Evolutionary conservation across 139 green algal species (phyloP), one percentile per base, ranked within the genome.

Genomic region (Tetradesmus obliquus): DNA sequence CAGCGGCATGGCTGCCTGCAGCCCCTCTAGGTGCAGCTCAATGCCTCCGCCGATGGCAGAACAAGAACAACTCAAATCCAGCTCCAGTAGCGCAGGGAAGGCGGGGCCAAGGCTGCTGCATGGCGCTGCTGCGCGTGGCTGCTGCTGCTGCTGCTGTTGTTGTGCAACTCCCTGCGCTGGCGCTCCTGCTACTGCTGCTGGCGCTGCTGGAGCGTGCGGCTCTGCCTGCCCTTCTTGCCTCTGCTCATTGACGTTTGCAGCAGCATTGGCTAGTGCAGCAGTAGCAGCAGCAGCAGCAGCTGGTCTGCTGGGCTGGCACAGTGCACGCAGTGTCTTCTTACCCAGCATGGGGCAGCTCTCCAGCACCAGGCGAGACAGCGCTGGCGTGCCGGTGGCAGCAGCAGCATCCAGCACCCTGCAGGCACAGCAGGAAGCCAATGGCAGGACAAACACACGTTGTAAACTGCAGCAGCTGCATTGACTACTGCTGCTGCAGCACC

Each of bases 271-370:
- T 82, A 62, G 57, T 74, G 82, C 10, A 15, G 53, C 55, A 60
- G 84, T 3, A 60, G 84, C 55, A 60, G 84, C 20, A 60, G 84
- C 3, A 81, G 60, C 53, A 71, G 54, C 54, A 15, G 53, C 3
- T 8, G 54, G 15, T 76, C 66, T 76, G 66, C 66, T 76, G 1
- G 66, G 66, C n/a, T 76, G 66, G 66, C 66, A 76, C 3, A 85
- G 45, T 1, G 51, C 12, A 0, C 80, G 45, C 9, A 88, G 20
- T 7, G 84, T 79, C 24, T 88, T 88, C 5, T 55, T 79, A n/a
- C 57, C 84, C 24, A 88, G 32, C 80, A 85, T 57, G 4, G 84
- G 84, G 84, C 84, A 88, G 84, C 84, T 79, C 24, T 88, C 84
- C 10, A 88, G 60, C 7, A 88, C 84, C n/a, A 88, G 57, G 22